Evolutionary conservation across 495 filamentous ascomycete genomes (phyloP), one percentile per base, ranked within the genome.

Genomic region (Penicillium flavigenum): DNA sequence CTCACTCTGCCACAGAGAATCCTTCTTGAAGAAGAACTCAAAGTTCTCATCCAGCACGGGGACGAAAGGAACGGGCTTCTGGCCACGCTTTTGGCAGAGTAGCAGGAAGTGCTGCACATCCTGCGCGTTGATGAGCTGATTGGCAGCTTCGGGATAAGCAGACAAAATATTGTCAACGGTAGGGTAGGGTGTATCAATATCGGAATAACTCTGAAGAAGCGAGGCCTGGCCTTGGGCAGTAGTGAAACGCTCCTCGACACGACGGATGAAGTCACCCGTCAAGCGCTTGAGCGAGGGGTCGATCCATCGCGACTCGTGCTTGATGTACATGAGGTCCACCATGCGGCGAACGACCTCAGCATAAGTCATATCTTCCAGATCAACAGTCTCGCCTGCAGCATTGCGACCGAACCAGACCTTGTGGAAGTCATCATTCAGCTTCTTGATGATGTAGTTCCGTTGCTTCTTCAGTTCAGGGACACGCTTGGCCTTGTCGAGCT

Each of bases 11-110:
- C 94, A 98, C 27, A 98, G 84, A n/a, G 93, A 97, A 73, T 98
- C 94, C 76, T 98, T 98, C 86, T 98, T 98, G 86, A 98, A 98
- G 78, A 88, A 98, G 72, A 91, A 95, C 71, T 97, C 94, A 48
- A 98, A 97, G 62, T 89, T 93, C 53, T 96, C 93, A 70, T 98
- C 94, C 29, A 98, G 80, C 4, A 86, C 80, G 12, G 94, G 94
- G 47, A 98, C 91, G 66, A 98, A 98, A 3, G 93, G 93, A 16
- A 94, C 89, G 1, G 94, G 94, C 78, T 98, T 98, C 79, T 98
- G 95, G 17, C 89, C 89, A 36, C 88, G 89, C 6, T 92, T 87
- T 69, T 92, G 86, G 78, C 92, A 97, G n/a, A 98, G 84, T 6
- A 92, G 77, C 52, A 98, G 75, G 78, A 98, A 98, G 70, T 97